phyloP scores from a whole-genome alignment of 164 flowering plant genomes.

The Tetracentron sinense region DNA sequence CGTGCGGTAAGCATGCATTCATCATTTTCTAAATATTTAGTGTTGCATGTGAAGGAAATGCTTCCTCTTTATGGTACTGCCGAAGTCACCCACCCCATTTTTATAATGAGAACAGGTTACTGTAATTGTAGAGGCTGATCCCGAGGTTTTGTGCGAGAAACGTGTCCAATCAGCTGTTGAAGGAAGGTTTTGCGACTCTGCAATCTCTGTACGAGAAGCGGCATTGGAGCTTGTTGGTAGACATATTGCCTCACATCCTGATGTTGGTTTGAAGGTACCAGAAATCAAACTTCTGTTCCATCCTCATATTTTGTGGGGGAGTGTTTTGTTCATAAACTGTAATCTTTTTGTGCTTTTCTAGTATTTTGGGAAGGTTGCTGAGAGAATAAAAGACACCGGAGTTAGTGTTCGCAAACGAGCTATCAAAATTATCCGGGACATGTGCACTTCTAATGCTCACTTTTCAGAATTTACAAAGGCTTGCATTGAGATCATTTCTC shows the following conservation, averaged over 20 bases:
- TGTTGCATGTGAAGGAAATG: not conserved
- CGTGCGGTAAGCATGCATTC: slow-evolving; percentile 60
- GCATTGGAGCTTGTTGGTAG: slow-evolving; percentile 97
- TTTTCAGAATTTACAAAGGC: slow-evolving; percentile 73
- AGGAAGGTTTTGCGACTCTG: slow-evolving; percentile 95
- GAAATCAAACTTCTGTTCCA: not conserved
- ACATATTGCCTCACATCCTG: slow-evolving; percentile 98
- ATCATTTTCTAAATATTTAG: slow-evolving; percentile 1
- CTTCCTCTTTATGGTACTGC: slow-evolving; percentile 2
- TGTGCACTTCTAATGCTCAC: slow-evolving; percentile 81
- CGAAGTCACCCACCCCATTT: not conserved
- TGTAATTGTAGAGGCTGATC: slow-evolving; percentile 94
- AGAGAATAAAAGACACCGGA: slow-evolving; percentile 93
- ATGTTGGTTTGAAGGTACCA: slow-evolving; percentile 88
- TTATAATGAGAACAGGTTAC: slow-evolving; percentile 59
- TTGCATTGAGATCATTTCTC: slow-evolving; percentile 85
- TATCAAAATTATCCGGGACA: slow-evolving; percentile 87
- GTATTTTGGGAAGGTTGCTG: slow-evolving; percentile 98
- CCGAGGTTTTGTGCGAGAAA: slow-evolving; percentile 82
- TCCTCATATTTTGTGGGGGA: not conserved
- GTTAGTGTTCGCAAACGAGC: slow-evolving; percentile 98
- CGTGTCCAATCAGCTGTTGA: slow-evolving; percentile 95
- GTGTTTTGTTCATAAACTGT: not conserved
- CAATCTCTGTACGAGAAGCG: slow-evolving; percentile 94
- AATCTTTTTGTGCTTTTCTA: slow-evolving; percentile 22